Conservation (phyloP, 1,284 basidiomycete species). For the Boletus semigastroideus region DNA sequence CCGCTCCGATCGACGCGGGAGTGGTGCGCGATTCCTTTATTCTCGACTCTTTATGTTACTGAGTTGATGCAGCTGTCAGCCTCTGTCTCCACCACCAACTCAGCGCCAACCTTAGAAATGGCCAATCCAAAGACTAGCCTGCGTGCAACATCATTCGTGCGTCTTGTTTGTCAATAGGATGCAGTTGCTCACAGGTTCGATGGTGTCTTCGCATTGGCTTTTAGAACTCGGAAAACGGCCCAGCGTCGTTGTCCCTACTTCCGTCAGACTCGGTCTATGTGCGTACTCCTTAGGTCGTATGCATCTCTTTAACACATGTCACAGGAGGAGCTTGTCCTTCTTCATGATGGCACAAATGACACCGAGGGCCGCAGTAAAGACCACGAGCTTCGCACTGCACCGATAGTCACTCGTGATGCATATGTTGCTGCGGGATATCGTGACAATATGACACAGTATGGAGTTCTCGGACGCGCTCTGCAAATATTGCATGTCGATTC, state of each 20-base stretch:
- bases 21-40: slow-evolving; percentile 14
- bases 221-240: slow-evolving; percentile 9
- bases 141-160: slow-evolving; percentile 6
- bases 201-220: background rate
- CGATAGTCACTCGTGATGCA: slow-evolving; percentile 54
- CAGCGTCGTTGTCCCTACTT: background rate
- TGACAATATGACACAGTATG: slow-evolving; percentile 48
- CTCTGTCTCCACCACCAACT: slow-evolving; percentile 1
- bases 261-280: slow-evolving; percentile 22
- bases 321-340: slow-evolving; percentile 44
- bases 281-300: slow-evolving; percentile 4
- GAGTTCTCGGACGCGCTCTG: slow-evolving; percentile 51
- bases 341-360: slow-evolving; percentile 34
- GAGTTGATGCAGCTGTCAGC: slow-evolving; percentile 11
- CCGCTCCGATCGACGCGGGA: slow-evolving; percentile 5
- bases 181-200: background rate
- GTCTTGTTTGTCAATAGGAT: slow-evolving; percentile 2
- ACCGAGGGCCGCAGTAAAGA: slow-evolving; percentile 25
- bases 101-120: slow-evolving; percentile 16
- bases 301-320: background rate
- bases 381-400: slow-evolving; percentile 53
- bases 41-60: slow-evolving; percentile 11
- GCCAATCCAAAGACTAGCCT: slow-evolving; percentile 8
- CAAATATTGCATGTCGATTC: slow-evolving; percentile 42
- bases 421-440: slow-evolving; percentile 38